phyloP scores from a whole-genome alignment of 768 basidiomycete species.

The Pleurotus djamor region DNA sequence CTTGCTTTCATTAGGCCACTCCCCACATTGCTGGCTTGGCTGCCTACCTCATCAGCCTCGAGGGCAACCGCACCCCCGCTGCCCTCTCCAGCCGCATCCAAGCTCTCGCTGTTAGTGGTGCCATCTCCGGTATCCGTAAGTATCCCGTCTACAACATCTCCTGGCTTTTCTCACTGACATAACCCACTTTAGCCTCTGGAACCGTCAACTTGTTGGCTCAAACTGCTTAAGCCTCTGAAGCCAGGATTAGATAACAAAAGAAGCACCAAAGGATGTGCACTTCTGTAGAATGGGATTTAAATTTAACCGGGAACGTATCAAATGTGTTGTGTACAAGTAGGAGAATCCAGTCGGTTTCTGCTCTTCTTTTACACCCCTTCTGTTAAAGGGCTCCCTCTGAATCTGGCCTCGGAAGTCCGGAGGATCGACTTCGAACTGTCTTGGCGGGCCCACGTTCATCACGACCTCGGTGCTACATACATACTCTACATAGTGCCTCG shows the following conservation, averaged over 20 bases:
- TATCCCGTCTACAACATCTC: background rate
- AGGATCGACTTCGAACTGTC: too few relatives aligned
- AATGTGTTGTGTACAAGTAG: too few relatives aligned
- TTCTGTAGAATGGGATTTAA: background rate
- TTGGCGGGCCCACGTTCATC: too few relatives aligned
- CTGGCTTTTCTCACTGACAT: background rate
- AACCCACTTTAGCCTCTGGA: slow-evolving; percentile 14
- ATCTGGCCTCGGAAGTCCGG: too few relatives aligned
- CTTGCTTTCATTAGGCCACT: slow-evolving; percentile 21
- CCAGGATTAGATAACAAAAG: background rate
- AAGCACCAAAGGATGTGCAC: background rate
- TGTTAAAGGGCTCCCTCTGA: too few relatives aligned
- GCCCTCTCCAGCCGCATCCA: slow-evolving; percentile 22
- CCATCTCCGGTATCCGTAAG: slow-evolving; percentile 27
- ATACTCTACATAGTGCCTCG: too few relatives aligned
- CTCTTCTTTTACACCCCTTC: background rate
- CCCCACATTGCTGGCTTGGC: slow-evolving; percentile 40
- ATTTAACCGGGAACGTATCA: too few relatives aligned
- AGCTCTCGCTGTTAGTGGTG: slow-evolving; percentile 22
- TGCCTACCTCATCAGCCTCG: slow-evolving; percentile 29
- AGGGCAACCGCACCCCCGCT: slow-evolving; percentile 29
- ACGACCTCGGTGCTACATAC: too few relatives aligned
- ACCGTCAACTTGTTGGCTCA: slow-evolving; percentile 24
- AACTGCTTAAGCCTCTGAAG: slow-evolving; percentile 8
- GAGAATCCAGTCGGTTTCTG: background rate